Percentiles rank a stretch among this genome's conserved stretches.
phyloP scores from a whole-genome alignment of 441 rosid genomes.

The Metrosideros polymorpha region DNA sequence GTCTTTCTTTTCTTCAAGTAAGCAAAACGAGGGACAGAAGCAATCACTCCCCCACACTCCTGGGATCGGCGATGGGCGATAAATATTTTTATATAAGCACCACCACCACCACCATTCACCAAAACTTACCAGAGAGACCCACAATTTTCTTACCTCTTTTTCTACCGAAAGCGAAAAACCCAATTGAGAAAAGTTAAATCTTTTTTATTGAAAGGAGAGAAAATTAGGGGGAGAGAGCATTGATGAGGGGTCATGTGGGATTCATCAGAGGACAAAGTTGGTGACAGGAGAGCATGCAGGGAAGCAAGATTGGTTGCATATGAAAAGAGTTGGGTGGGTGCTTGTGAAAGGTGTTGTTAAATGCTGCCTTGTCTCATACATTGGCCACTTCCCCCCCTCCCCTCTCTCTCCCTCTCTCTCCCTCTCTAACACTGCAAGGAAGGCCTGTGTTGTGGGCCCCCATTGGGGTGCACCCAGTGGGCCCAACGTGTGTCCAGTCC shows the following conservation, averaged over 20 bases:
- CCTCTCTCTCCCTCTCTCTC: not conserved
- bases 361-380: not conserved
- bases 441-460: not conserved
- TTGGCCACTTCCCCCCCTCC: not conserved
- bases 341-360: not conserved
- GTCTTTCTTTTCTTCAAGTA: not conserved
- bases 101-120: not conserved
- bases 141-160: not conserved
- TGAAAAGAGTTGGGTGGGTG: not conserved
- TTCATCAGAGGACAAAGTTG: not conserved
- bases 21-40: not conserved
- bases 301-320: not conserved
- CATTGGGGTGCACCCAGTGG: not conserved
- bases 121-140: not conserved
- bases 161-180: not conserved
- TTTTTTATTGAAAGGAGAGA: not conserved
- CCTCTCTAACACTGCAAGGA: not conserved
- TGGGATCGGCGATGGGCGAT: not conserved
- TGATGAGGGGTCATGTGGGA: not conserved
- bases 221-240: not conserved
- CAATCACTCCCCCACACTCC: not conserved
- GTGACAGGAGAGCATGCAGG: not conserved
- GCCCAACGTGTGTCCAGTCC: conserved; percentile 6
- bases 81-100: not conserved
- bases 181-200: not conserved